Conservation (phyloP, 345 rosid genomes). For the Fremontodendron californicum region DNA sequence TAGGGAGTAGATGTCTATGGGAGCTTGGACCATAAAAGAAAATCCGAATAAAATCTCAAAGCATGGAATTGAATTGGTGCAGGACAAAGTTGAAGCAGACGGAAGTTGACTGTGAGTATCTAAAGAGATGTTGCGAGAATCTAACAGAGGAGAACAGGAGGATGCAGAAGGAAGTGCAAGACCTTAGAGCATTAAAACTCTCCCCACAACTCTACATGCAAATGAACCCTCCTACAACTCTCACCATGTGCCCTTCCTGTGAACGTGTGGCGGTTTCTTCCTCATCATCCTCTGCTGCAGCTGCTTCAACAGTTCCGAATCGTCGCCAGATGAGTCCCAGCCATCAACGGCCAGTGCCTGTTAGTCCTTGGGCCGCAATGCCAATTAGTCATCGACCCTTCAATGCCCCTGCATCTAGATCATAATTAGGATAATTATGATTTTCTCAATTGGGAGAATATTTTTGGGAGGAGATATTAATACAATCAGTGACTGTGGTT, state of each 20-base stretch:
- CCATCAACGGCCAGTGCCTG: slow-evolving; percentile 19
- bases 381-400: slow-evolving; percentile 31
- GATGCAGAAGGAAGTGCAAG: slow-evolving; percentile 82
- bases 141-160: slow-evolving; percentile 70
- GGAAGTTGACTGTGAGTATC: slow-evolving; percentile 80
- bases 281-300: slow-evolving; percentile 17
- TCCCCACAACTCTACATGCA: slow-evolving; percentile 86
- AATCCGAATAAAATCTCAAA: not conserved
- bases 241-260: slow-evolving; percentile 90
- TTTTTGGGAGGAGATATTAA: too few species aligned
- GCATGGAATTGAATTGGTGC: slow-evolving; percentile 9
- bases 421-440: slow-evolving; percentile 5
- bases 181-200: slow-evolving; percentile 76
- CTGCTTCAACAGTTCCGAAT: slow-evolving; percentile 19
- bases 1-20: not conserved
- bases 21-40: not conserved
- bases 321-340: slow-evolving; percentile 16
- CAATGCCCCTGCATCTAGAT: slow-evolving; percentile 28
- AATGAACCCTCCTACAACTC: slow-evolving; percentile 87
- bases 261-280: slow-evolving; percentile 61
- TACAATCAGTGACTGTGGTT: not conserved
- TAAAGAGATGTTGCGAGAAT: slow-evolving; percentile 74
- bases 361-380: slow-evolving; percentile 52
- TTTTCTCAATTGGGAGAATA: not conserved
- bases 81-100: slow-evolving; percentile 94